Evolutionary conservation across 1,284 basidiomycete species (phyloP), one percentile per base, ranked within the genome.

Genomic region (Ceratobasidium papillatum): DNA sequence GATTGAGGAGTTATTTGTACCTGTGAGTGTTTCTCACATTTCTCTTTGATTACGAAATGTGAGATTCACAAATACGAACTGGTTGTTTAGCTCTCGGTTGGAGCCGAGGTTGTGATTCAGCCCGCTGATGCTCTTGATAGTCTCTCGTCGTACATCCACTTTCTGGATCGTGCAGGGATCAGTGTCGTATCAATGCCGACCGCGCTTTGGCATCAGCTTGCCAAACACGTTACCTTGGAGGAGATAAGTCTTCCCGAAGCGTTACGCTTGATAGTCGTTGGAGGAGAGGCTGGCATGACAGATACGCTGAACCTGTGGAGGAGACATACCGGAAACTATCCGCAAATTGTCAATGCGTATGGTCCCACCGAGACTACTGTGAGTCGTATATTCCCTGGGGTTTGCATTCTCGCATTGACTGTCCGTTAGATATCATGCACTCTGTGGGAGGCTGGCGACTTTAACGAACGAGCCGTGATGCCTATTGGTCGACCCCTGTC

Each of bases 351-450:
- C 17, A 65, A 65, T n/a, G 49, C 25, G 4, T 65, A 65, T 47
- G 63, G 63, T 32, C 47, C 63, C 1, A 65, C 63, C 11, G 63
- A 65, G n/a, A 47, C 49, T 25, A 49, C 63, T 5, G 63, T 65
- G 17, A 52, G 63, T 38, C 19, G 5, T 25, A 12, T 27, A 34
- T 61, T 25, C 12, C 5, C 32, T n/a, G n/a, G n/a, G n/a, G n/a
- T n/a, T n/a, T n/a, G n/a, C n/a, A n/a, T n/a, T n/a, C n/a, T n/a
- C n/a, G n/a, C n/a, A n/a, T n/a, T n/a, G n/a, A n/a, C n/a, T n/a
- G n/a, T n/a, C n/a, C n/a, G n/a, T 12, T 22, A 52, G 47, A 47
- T 52, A 19, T 65, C 45, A 7, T n/a, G 30, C 4, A 64, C 62
- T 9, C 30, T 45, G 12, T 65, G 63, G 63, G 63, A 65, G 11